phyloP scores from a whole-genome alignment of 2,329 filamentous ascomycete genomes.

The Dryadomyces quercivorus region DNA sequence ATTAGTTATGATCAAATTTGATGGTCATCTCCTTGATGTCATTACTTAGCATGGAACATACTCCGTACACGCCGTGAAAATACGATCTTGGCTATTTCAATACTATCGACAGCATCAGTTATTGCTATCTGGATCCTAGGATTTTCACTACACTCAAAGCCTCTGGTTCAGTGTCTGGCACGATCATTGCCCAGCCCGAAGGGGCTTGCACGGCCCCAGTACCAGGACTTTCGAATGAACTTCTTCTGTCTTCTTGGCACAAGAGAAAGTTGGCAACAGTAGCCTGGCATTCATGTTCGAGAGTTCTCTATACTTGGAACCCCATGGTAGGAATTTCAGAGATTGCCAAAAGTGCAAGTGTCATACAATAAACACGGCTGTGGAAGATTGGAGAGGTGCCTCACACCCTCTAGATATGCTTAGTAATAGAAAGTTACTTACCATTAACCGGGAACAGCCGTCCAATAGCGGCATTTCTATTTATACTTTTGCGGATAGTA shows the following conservation, averaged over 20 bases:
- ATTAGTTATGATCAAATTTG: slow-evolving; percentile 52
- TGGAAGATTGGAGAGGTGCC: slow-evolving; percentile 32
- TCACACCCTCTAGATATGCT: background rate
- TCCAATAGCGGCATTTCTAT: too few relatives aligned
- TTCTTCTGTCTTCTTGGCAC: slow-evolving; percentile 35
- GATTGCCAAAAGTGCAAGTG: slow-evolving; percentile 48
- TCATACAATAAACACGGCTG: slow-evolving; percentile 74
- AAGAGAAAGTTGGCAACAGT: slow-evolving; percentile 43
- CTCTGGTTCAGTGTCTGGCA: slow-evolving; percentile 33
- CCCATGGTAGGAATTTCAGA: slow-evolving; percentile 55
- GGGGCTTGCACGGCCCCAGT: slow-evolving; percentile 54
- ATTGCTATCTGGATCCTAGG: slow-evolving; percentile 65
- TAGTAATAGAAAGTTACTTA: too few relatives aligned
- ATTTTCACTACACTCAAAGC: slow-evolving; percentile 63
- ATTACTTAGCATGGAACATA: slow-evolving; percentile 73
- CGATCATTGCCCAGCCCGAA: slow-evolving; percentile 56
- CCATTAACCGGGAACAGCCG: too few relatives aligned
- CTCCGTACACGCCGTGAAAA: slow-evolving; percentile 69
- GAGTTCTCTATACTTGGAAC: slow-evolving; percentile 55
- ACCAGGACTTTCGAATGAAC: slow-evolving; percentile 43
- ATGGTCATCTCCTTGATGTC: slow-evolving; percentile 59
- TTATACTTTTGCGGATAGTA: too few relatives aligned
- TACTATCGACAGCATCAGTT: slow-evolving; percentile 59
- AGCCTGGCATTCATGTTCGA: slow-evolving; percentile 59
- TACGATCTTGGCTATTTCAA: slow-evolving; percentile 70